Evolutionary conservation across 768 basidiomycete genomes (phyloP).

Genomic region (Suillus decipiens): DNA sequence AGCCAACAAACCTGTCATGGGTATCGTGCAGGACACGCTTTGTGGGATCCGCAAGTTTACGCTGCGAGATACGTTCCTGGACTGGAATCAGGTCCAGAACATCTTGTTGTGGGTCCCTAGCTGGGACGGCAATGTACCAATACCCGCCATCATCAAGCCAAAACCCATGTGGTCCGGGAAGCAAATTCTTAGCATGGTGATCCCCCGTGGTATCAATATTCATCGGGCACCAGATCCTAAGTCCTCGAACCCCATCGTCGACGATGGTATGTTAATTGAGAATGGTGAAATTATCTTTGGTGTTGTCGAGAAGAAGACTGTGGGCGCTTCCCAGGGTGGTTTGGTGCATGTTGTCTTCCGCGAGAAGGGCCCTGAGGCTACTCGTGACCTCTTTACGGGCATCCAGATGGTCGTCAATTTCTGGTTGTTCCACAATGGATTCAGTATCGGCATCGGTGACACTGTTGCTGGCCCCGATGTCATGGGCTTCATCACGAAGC

Average conservation of each 20-base stretch:
- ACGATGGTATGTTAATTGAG: conserved; percentile 95
- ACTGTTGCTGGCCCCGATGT: conserved; percentile 91
- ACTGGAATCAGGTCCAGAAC: conserved; percentile 95
- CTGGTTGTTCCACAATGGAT: conserved; percentile 99
- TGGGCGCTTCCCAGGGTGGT: conserved; percentile 93
- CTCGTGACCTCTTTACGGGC: conserved; percentile 88
- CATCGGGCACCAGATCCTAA: conserved; percentile 78
- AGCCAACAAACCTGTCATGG: conserved; percentile 99
- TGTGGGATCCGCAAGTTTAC: conserved; percentile 98
- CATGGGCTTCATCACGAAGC: conserved; percentile 83
- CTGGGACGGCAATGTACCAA: conserved; percentile 93
- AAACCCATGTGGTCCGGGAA: conserved; percentile 99
- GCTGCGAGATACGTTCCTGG: conserved; percentile 90
- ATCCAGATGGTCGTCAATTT: conserved; percentile 96
- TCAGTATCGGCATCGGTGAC: conserved; percentile 98
- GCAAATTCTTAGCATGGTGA: conserved; percentile 88
- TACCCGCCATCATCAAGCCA: conserved; percentile 93
- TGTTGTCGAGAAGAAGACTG: conserved; percentile 98
- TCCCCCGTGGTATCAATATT: conserved; percentile 96
- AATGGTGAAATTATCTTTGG: conserved; percentile 96
- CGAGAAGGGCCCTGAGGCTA: conserved; percentile 93
- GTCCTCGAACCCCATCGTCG: conserved; percentile 78
- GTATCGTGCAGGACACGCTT: conserved; percentile 98
- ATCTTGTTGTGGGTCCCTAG: conserved; percentile 97
- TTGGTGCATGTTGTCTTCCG: conserved; percentile 96